These are phyloP conservation scores for Rhipidocladum racemiflorum DNA, from an alignment of 176 grass and related monocot species.

Conservation along the genomic window DNA sequence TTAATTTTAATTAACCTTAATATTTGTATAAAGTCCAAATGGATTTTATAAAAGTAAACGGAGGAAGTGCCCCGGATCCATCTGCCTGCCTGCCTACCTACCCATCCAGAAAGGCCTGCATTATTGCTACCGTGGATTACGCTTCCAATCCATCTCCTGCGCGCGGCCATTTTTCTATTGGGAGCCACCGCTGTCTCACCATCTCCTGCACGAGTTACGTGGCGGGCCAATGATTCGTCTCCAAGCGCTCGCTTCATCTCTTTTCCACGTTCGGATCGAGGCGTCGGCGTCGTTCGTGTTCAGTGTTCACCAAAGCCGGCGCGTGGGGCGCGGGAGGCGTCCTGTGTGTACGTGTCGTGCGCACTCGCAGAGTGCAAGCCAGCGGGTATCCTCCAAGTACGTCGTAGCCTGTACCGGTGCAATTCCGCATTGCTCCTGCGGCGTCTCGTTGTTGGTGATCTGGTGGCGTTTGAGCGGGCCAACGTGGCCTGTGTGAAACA, in stretches of 20 bases:
- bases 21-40: too few relatives aligned
- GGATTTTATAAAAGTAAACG: too few relatives aligned
- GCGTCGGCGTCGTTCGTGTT: neutral
- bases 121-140: constrained; percentile 31
- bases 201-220: neutral
- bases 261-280: neutral
- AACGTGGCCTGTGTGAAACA: neutral
- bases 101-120: neutral
- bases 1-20: too few relatives aligned
- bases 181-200: neutral
- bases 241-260: too few relatives aligned
- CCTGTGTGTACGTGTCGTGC: neutral
- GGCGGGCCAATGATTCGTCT: neutral
- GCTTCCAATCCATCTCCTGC: neutral
- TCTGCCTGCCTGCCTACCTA: neutral
- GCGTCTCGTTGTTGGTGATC: neutral
- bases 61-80: neutral
- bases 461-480: too few relatives aligned
- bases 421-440: neutral
- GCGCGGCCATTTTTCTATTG: neutral
- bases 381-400: neutral
- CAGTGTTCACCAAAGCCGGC: neutral
- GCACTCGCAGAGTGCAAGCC: neutral
- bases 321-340: neutral
- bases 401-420: neutral